Conservation (phyloP, 208 protist species). For the Trypanosoma melophagium region DNA sequence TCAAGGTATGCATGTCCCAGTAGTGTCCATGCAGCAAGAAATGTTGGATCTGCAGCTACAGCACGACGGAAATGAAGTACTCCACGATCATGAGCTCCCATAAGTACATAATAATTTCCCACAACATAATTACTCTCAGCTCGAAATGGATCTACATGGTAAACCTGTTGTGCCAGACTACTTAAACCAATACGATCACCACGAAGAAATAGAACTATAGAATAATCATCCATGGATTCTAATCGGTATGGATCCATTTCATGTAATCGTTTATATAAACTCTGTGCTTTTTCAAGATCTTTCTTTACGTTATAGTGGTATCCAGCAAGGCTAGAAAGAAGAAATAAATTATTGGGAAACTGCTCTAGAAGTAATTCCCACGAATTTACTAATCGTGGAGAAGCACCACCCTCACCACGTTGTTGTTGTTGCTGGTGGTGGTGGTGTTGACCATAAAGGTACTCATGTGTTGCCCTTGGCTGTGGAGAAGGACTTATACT, state of each 20-base stretch:
- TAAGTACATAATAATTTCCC: constrained; percentile 97
- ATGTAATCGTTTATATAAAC: constrained; percentile 87
- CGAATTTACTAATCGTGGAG: constrained; percentile 34
- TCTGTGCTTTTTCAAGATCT: constrained; percentile 74
- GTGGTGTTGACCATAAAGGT: not conserved
- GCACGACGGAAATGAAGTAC: constrained; percentile 95
- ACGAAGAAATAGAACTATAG: constrained; percentile 97
- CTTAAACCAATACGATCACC: constrained; percentile 83
- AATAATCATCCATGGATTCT: constrained; percentile 94
- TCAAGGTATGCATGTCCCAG: constrained; percentile 98
- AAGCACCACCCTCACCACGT: constrained; percentile 2
- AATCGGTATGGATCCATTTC: constrained; percentile 87
- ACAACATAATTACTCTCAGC: constrained; percentile 97
- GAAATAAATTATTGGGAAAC: constrained; percentile 70
- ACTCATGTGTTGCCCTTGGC: not conserved
- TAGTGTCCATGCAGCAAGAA: constrained; percentile 94
- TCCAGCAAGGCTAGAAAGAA: constrained; percentile 82
- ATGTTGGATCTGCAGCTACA: constrained; percentile 84
- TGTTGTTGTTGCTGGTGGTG: not conserved
- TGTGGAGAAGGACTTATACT: constrained; percentile 16
- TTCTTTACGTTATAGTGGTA: constrained; percentile 89
- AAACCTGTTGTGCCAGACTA: constrained; percentile 91
- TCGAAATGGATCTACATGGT: constrained; percentile 92
- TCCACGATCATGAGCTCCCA: constrained; percentile 93
- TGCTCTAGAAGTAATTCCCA: constrained; percentile 62